These are phyloP conservation scores for Ananas comosus DNA, from an alignment of 176 grass and related monocot species.

Conservation along the genomic window DNA sequence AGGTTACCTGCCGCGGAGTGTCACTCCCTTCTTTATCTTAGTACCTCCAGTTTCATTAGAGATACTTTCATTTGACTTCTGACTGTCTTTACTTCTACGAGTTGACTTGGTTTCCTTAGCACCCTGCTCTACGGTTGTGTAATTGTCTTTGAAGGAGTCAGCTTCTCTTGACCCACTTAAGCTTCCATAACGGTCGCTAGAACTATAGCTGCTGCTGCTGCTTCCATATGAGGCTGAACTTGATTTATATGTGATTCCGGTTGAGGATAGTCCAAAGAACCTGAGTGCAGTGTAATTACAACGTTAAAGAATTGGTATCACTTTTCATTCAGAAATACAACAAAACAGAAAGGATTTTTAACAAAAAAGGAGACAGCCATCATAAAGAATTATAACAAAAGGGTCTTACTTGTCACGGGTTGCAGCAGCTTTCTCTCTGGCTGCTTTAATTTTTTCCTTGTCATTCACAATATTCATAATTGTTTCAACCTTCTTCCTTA, in stretches of 20 bases:
- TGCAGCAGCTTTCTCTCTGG: slow-evolving; percentile 76
- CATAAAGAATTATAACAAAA: not conserved
- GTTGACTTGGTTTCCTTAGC: slow-evolving; percentile 38
- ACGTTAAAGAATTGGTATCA: not conserved
- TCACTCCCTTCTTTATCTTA: slow-evolving; percentile 41
- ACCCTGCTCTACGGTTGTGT: slow-evolving; percentile 50
- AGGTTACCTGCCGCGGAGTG: slow-evolving; percentile 37
- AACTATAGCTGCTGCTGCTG: slow-evolving; percentile 38
- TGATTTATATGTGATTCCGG: slow-evolving; percentile 77
- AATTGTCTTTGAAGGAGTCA: slow-evolving; percentile 55
- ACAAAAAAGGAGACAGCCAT: not conserved
- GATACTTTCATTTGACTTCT: slow-evolving; percentile 12
- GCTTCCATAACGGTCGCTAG: slow-evolving; percentile 65
- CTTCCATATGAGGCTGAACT: slow-evolving; percentile 55
- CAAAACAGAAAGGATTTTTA: slow-evolving; percentile 5
- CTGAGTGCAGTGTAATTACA: slow-evolving; percentile 47
- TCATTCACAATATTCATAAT: slow-evolving; percentile 77
- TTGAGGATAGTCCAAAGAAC: slow-evolving; percentile 87
- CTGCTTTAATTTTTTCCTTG: slow-evolving; percentile 79
- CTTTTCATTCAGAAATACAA: not conserved
- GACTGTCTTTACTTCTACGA: not conserved
- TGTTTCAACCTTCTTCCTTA: slow-evolving; percentile 95
- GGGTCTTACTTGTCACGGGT: slow-evolving; percentile 85
- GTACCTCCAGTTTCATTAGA: slow-evolving; percentile 31
- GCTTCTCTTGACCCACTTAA: slow-evolving; percentile 56